Evolutionary conservation across 2,329 filamentous ascomycete species (phyloP).

Genomic region (Teratosphaeria gauchensis): DNA sequence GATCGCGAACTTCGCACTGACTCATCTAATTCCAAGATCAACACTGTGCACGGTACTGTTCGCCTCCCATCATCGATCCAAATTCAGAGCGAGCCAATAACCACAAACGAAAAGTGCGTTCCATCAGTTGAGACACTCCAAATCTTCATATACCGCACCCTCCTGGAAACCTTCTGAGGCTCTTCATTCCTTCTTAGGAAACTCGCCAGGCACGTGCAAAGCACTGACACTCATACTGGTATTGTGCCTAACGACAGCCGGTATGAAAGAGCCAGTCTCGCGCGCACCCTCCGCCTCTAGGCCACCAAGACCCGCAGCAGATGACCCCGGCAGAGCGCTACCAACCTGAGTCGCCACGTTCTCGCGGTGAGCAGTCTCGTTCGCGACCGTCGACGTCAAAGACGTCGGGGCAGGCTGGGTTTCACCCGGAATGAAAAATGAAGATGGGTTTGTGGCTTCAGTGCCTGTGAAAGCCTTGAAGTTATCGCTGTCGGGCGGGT

Average conservation of each 20-base stretch:
- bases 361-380: background rate
- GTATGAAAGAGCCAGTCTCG: slow-evolving; percentile 32
- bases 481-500: too few relatives aligned
- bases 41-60: background rate
- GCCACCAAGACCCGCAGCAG: slow-evolving; percentile 14
- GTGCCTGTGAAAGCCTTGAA: background rate
- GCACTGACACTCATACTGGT: slow-evolving; percentile 49
- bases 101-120: background rate
- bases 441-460: background rate
- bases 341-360: background rate
- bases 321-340: background rate
- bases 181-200: slow-evolving; percentile 8
- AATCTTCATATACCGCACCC: too few relatives aligned
- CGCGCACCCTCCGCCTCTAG: slow-evolving; percentile 25
- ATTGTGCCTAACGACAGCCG: slow-evolving; percentile 38
- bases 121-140: background rate
- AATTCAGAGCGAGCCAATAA: background rate
- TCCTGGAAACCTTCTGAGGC: background rate
- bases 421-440: background rate
- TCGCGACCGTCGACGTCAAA: background rate
- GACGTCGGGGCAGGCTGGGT: background rate
- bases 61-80: background rate
- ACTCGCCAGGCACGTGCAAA: slow-evolving; percentile 61
- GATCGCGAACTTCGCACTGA: background rate
- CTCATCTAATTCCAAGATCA: background rate